Evolutionary conservation across 2,329 filamentous ascomycete genomes (phyloP), one percentile per base, ranked within the genome.

Genomic region (Byssothecium circinans): DNA sequence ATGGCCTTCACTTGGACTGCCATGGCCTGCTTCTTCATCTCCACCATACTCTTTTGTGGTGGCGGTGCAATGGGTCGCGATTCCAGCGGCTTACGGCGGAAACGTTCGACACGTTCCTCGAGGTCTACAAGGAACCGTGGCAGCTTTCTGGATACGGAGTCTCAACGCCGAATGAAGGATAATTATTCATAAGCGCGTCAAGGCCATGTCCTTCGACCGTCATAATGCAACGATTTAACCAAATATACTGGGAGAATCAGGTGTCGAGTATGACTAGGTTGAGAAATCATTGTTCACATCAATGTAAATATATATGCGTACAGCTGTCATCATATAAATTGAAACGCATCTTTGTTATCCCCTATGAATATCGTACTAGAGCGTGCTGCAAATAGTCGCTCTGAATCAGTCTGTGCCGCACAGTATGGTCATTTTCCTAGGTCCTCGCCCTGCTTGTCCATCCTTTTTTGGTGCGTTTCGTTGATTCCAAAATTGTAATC

Each of bases 1-100:
- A 89, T 89, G 63, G 89, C 81, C 36, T 92, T 91, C 74, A 84
- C 83, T 53, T 94, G 89, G 89, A 84, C 79, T 14, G 81, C 87
- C 1, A 83, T 84, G 71, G 81, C 81, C 8, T 80, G 80, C 44
- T 81, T 89, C 60, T 73, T 89, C 56, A 68, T 91, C 55, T 80
- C 86, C 14, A 81, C 80, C 3, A 57, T 89, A 23, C 73, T 90
- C 48, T 89, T 91, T 75, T 87, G 81, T 69, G 45, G 84, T 25
- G 83, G 83, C 43, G 80, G 82, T 33, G 65, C 68, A 22, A 75
- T 81, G 32, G 73, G 77, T 42, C 75, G 77, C 50, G 77, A 77
- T 17, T 45, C 53, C n/a, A 54, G 58, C 1, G 67, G 70, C 33
- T 65, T 73, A 51, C 67, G 73, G 54, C 65, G 73, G 54, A 73